These are phyloP conservation scores for Fusarium sp. DNA, from an alignment of 2,329 filamentous ascomycete species.

Conservation along the genomic window DNA sequence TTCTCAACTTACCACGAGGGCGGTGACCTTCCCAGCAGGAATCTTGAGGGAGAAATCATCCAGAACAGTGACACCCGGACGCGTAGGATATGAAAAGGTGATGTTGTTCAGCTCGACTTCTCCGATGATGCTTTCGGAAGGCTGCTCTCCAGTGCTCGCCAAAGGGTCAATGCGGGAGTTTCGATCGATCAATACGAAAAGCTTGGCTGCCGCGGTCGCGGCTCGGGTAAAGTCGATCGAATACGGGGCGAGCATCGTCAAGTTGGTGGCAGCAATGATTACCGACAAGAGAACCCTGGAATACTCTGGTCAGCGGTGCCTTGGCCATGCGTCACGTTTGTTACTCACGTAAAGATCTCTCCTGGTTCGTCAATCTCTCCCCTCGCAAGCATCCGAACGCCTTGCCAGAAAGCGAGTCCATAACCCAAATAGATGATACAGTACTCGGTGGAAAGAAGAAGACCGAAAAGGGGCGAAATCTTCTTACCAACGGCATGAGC, in stretches of 20 bases:
- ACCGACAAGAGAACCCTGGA: neutral
- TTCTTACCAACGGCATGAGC: neutral
- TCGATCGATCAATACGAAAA: neutral
- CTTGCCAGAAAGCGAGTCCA: neutral
- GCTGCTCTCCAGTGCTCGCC: neutral
- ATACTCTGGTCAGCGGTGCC: neutral
- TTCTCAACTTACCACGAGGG: neutral
- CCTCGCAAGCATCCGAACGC: neutral
- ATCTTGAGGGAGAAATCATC: neutral
- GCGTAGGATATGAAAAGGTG: neutral
- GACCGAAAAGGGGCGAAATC: neutral
- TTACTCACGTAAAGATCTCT: neutral
- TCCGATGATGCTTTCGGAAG: neutral
- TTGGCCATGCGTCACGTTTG: neutral
- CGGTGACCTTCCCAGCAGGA: neutral
- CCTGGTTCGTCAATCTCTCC: neutral
- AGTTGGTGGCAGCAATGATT: neutral
- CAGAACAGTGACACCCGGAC: neutral
- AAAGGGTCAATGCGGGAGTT: neutral
- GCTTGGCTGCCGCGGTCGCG: neutral
- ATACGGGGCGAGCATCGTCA: neutral
- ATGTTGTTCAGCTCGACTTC: neutral
- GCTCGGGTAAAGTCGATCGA: neutral
- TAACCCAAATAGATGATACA: neutral
- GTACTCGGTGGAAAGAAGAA: neutral